phyloP scores from a whole-genome alignment of 2,329 filamentous ascomycete genomes.

The Phaeosphaeriaceae sp. region DNA sequence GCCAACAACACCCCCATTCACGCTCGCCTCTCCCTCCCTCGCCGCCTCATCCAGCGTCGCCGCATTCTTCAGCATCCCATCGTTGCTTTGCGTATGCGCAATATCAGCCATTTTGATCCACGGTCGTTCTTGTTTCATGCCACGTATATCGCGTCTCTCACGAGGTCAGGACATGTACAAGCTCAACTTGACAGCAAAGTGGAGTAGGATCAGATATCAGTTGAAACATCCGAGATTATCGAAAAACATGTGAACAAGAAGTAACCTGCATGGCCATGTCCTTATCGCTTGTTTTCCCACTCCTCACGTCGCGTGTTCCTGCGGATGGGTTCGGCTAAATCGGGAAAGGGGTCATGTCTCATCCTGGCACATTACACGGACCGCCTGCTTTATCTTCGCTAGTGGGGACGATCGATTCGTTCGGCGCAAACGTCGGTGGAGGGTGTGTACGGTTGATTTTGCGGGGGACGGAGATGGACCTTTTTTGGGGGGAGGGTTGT shows the following conservation, averaged over 20 bases:
- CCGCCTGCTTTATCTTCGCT: neutral
- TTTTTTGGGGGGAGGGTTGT: neutral
- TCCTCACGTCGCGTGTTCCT: neutral
- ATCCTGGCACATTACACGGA: neutral
- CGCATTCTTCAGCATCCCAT: constrained; percentile 20
- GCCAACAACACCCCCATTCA: constrained; percentile 7
- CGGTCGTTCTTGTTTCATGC: constrained; percentile 6
- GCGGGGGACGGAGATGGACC: constrained; percentile 5
- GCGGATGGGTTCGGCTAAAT: constrained; percentile 1
- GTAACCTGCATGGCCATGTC: too few relatives aligned
- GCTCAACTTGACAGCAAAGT: neutral
- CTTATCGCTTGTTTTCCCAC: neutral
- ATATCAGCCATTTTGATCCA: constrained; percentile 33
- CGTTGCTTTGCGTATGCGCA: constrained; percentile 14
- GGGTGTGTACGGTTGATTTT: neutral
- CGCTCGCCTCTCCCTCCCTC: constrained; percentile 1
- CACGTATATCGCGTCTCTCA: neutral
- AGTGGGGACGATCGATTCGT: neutral
- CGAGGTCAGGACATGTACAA: neutral
- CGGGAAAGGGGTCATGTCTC: neutral
- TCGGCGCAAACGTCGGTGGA: neutral
- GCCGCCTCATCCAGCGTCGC: constrained; percentile 8
- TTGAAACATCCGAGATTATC: neutral
- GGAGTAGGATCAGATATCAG: neutral
- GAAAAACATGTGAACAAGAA: neutral